These are phyloP conservation scores for Elongisporangium anandrum DNA, from an alignment of 352 stramenopile species.

Conservation along the genomic window DNA sequence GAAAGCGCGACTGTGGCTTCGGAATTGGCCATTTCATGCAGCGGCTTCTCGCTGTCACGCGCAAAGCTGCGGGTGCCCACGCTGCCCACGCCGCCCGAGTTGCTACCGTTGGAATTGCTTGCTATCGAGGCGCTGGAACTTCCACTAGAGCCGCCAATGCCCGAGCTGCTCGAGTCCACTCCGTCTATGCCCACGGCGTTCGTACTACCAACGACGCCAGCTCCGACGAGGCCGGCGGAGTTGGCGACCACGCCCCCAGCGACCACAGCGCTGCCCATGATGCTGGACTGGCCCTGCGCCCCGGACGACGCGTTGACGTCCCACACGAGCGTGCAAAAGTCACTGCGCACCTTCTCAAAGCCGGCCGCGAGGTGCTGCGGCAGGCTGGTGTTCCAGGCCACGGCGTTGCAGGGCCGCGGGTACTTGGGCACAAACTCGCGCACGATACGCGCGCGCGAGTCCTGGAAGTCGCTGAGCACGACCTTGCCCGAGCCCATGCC, in stretches of 20 bases:
- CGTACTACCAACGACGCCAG: neutral
- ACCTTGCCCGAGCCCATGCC: constrained; percentile 77
- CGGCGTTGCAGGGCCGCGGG: constrained; percentile 74
- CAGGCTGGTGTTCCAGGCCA: constrained; percentile 76
- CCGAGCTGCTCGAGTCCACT: neutral
- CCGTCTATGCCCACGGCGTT: neutral
- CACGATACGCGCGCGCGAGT: constrained; percentile 52
- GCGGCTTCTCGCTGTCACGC: constrained; percentile 41
- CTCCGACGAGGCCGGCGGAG: neutral
- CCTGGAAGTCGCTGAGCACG: constrained; percentile 78
- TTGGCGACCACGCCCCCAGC: neutral
- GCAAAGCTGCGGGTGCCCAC: constrained; percentile 22
- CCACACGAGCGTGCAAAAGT: constrained; percentile 85
- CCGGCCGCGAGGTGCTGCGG: constrained; percentile 75
- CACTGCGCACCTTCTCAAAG: constrained; percentile 85
- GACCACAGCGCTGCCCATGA: neutral
- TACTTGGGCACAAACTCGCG: constrained; percentile 82
- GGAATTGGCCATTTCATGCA: constrained; percentile 81
- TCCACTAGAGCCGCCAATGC: neutral
- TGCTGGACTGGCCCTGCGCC: neutral
- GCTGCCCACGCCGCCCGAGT: constrained; percentile 11
- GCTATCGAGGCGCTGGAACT: constrained; percentile 8
- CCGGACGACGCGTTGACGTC: constrained; percentile 56
- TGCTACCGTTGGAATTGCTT: constrained; percentile 14
- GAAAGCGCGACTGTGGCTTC: constrained; percentile 77